phyloP scores from a whole-genome alignment of 495 filamentous ascomycete genomes.

The Arthonia radiata region DNA sequence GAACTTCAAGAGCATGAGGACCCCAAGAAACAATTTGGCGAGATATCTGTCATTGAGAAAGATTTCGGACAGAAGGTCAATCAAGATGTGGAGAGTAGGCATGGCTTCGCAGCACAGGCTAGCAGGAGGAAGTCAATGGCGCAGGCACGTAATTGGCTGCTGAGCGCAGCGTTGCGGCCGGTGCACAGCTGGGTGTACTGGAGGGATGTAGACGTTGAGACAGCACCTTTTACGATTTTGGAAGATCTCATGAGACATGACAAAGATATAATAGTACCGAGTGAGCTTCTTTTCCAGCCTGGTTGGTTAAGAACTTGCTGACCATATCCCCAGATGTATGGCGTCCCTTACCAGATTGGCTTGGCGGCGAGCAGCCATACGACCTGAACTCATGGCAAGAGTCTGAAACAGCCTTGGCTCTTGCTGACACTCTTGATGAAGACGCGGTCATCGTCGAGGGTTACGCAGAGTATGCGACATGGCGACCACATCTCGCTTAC shows the following conservation, averaged over 20 bases:
- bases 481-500: conserved; percentile 93
- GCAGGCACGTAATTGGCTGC: conserved; percentile 87
- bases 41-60: conserved; percentile 95
- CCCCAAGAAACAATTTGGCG: conserved; percentile 62
- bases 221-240: conserved; percentile 81
- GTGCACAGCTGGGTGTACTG: conserved; percentile 99
- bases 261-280: conserved; percentile 96
- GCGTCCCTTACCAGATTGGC: conserved; percentile 95
- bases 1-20: conserved; percentile 62
- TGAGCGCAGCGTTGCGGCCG: conserved; percentile 79
- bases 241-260: conserved; percentile 98
- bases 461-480: conserved; percentile 97
- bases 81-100: conserved; percentile 91
- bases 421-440: conserved; percentile 89
- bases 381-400: conserved; percentile 99
- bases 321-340: conserved; percentile 90
- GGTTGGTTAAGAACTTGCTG: too few relatives aligned
- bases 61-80: conserved; percentile 97
- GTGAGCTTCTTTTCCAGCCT: too few relatives aligned
- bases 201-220: conserved; percentile 97
- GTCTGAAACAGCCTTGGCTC: conserved; percentile 80
- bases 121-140: conserved; percentile 90
- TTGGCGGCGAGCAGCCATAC: conserved; percentile 95
- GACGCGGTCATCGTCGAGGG: conserved; percentile 98
- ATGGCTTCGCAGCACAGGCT: conserved; percentile 94